phyloP scores from a whole-genome alignment of 2,329 filamentous ascomycete genomes.

The Diplodia sapinea region DNA sequence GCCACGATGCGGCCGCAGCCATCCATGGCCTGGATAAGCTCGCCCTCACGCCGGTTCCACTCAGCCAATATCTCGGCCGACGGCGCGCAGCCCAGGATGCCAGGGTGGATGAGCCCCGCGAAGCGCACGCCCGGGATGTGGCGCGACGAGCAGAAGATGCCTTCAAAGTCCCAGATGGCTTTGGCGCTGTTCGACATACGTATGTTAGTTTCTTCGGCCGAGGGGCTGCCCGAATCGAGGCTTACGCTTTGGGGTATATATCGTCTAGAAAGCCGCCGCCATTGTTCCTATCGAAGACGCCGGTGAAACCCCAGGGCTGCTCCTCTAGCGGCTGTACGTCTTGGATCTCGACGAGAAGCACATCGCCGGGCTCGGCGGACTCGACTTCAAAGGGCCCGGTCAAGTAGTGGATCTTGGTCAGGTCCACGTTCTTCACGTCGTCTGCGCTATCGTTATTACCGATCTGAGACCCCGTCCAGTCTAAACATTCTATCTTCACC shows the following conservation, averaged over 20 bases:
- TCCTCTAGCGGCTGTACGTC: conserved; percentile 89
- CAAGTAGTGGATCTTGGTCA: conserved; percentile 85
- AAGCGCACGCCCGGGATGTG: conserved; percentile 79
- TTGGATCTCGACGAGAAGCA: conserved; percentile 87
- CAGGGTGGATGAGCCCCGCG: conserved; percentile 86
- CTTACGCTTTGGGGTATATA: conserved; percentile 80
- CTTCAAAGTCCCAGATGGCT: conserved; percentile 79
- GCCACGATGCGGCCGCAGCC: conserved; percentile 75
- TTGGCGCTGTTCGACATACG: conserved; percentile 61
- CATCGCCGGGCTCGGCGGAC: conserved; percentile 81
- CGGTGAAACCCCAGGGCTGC: conserved; percentile 88
- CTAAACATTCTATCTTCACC: conserved; percentile 91
- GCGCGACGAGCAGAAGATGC: conserved; percentile 80
- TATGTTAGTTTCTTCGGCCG: neutral
- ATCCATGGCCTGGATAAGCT: conserved; percentile 73
- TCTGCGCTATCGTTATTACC: conserved; percentile 89
- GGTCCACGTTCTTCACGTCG: conserved; percentile 81
- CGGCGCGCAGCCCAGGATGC: conserved; percentile 88
- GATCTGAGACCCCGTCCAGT: conserved; percentile 79
- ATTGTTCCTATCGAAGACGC: conserved; percentile 78
- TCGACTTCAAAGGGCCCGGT: conserved; percentile 89
- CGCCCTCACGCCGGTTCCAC: conserved; percentile 84
- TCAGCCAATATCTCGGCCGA: conserved; percentile 75
- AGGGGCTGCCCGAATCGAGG: neutral
- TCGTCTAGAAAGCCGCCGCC: conserved; percentile 90